Conservation (phyloP, 1,139 yeast genomes). For the Pneumocystis murina region DNA sequence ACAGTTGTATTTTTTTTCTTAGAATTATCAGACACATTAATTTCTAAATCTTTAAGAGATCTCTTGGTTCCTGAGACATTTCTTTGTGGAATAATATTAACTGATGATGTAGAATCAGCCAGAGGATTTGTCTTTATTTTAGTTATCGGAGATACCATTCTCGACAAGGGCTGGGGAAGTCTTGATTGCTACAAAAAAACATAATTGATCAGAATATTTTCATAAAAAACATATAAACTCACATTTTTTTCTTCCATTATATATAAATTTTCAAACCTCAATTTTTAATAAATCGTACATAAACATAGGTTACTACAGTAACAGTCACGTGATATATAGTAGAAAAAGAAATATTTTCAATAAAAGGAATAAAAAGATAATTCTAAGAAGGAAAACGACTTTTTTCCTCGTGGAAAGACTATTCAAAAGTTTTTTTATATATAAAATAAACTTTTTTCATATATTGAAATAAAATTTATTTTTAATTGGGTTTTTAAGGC, state of each 20-base stretch:
- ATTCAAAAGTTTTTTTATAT: too few species aligned
- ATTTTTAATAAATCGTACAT: too few species aligned
- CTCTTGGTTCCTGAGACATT: not conserved
- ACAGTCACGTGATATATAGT: too few species aligned
- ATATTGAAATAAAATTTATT: too few species aligned
- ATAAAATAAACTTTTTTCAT: too few species aligned
- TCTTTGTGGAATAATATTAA: not conserved
- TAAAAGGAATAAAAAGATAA: too few species aligned
- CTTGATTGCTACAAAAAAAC: not conserved
- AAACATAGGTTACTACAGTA: too few species aligned
- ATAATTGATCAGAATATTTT: not conserved
- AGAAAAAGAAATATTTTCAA: too few species aligned
- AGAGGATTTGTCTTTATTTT: not conserved
- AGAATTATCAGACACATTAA: not conserved
- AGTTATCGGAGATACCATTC: not conserved
- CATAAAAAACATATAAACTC: not conserved
- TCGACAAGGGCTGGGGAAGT: not conserved
- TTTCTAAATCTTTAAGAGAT: not conserved
- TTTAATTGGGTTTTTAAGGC: too few species aligned
- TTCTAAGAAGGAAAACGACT: too few species aligned
- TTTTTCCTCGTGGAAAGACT: too few species aligned
- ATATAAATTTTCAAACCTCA: too few species aligned
- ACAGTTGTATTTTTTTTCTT: not conserved
- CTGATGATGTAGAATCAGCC: not conserved
- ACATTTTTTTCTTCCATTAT: not conserved